phyloP scores from a whole-genome alignment of 805 yeast species.

The Torulaspora maleeae region DNA sequence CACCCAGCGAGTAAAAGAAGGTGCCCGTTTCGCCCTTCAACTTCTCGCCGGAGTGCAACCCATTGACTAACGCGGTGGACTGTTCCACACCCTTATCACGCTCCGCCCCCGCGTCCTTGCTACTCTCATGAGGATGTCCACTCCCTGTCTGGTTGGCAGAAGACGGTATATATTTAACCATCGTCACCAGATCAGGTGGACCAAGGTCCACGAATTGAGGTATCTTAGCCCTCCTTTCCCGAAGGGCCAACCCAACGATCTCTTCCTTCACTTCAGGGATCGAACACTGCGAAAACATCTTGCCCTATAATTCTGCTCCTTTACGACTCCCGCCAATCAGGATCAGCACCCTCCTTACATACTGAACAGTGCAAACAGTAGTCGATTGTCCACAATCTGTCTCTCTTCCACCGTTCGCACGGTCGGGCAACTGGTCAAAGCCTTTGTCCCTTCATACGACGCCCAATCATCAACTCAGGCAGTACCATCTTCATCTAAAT shows the following conservation, averaged over 20 bases:
- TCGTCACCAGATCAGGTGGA: constrained; percentile 57
- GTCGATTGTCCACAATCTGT: background rate
- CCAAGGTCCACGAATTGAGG: constrained; percentile 62
- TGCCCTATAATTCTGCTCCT: background rate
- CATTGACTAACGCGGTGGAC: constrained; percentile 18
- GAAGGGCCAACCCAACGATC: constrained; percentile 52
- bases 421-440: too few relatives aligned
- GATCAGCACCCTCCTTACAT: background rate
- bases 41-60: constrained; percentile 34
- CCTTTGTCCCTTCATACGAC: background rate
- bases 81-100: constrained; percentile 11
- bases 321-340: background rate
- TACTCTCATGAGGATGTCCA: constrained; percentile 6
- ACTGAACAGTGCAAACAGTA: background rate
- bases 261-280: constrained; percentile 64
- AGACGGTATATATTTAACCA: constrained; percentile 34
- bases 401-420: background rate
- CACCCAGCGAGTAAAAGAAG: constrained; percentile 67
- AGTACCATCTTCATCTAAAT: constrained; percentile 12
- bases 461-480: background rate
- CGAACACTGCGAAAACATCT: constrained; percentile 49
- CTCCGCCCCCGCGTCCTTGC: constrained; percentile 2
- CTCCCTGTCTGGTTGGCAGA: constrained; percentile 8
- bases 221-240: constrained; percentile 59
- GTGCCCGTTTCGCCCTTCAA: constrained; percentile 58